Evolutionary conservation across 305 asterid genomes (phyloP).

Genomic region (Plantago coronopus): DNA sequence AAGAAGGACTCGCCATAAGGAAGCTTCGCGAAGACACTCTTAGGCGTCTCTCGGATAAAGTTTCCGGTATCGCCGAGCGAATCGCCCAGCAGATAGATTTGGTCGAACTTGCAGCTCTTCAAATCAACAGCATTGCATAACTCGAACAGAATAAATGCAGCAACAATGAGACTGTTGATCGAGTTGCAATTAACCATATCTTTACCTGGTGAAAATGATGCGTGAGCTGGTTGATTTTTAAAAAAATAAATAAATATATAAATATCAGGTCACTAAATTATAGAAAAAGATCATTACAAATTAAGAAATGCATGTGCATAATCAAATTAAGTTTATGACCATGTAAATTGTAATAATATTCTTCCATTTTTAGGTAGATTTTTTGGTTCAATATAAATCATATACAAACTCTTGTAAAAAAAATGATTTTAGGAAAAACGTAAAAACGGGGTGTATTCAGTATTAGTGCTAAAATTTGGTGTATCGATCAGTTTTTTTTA

Average conservation of each 20-base stretch:
- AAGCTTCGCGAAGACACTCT: conserved; percentile 14
- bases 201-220: neutral
- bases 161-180: neutral
- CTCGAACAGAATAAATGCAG: neutral
- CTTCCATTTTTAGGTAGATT: too few species aligned
- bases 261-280: neutral
- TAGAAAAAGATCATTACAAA: neutral
- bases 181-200: neutral
- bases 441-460: too few species aligned
- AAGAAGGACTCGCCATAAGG: conserved; percentile 22
- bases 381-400: too few species aligned
- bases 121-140: conserved; percentile 13
- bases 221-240: neutral
- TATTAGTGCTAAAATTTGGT: too few species aligned
- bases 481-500: too few species aligned
- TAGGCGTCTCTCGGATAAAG: conserved; percentile 20
- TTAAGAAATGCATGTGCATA: too few species aligned
- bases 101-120: conserved; percentile 24
- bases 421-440: too few species aligned
- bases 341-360: too few species aligned
- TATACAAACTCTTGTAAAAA: too few species aligned
- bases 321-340: too few species aligned
- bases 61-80: conserved; percentile 32
- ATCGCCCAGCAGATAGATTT: conserved; percentile 30
- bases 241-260: too few species aligned